Evolutionary conservation across 1,284 basidiomycete species (phyloP), one percentile per base, ranked within the genome.

Genomic region (Pyrrhoderma noxium): DNA sequence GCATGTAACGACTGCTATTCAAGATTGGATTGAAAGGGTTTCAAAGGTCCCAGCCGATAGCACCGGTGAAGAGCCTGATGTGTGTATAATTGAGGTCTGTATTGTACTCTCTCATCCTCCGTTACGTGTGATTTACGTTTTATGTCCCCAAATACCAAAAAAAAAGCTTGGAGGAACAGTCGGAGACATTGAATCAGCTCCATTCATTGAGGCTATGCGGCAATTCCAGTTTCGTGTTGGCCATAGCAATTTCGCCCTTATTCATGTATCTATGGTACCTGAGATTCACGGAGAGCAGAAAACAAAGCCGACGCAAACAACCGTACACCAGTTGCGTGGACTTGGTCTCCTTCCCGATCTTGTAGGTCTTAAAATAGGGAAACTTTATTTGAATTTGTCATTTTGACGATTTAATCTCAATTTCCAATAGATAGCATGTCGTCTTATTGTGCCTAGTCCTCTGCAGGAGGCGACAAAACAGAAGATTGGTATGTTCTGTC

Each of bases 141-240:
- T n/a, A n/a, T 40, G 38, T 7, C 14, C 8, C n/a, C 21, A 7
- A 8, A 18, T 16, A n/a, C 38, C 14, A 7, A 5, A 18, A 7
- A 4, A 38, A 39, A 56, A 94, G 90, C 85, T 97, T 51, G 95
- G 95, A 52, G 95, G 95, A 41, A 96, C 93, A 1, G 93, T 96
- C 16, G 93, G 93, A 51, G 93, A 96, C 65, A 96, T 96, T 63
- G 93, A 96, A 66, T 94, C 91, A 8, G 93, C 93, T 3, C 96
- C 95, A 3, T 99, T 99, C 68, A 79, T 99, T 52, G 95, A 99
- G 70, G 95, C 95, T 1, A 93, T 99, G 89, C 85, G 95, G 35
- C 95, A 99, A 70, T 99, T 99, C 77, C 93, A 99, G 67, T 99
- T 99, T 77, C 85, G 96, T 52, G 95, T 99, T 23, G 95, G 95